These are phyloP conservation scores for Magnusiomyces tetraspermus DNA, from an alignment of 1,139 yeast species.

Conservation along the genomic window DNA sequence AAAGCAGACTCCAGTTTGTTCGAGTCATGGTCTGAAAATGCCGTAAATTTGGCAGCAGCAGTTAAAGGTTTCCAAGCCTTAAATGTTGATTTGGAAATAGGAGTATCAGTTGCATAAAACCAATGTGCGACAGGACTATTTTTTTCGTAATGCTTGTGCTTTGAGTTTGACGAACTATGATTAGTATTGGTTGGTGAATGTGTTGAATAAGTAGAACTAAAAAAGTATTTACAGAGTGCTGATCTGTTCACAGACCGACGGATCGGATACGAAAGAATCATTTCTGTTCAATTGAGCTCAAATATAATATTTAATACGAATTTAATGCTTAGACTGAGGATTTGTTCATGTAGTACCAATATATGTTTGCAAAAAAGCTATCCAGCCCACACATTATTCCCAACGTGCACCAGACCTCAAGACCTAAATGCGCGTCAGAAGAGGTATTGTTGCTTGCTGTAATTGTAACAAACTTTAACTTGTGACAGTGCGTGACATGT, in stretches of 20 bases:
- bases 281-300: too few species aligned
- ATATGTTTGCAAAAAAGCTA: too few species aligned
- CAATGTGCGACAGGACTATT: conserved; percentile 37
- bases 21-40: conserved; percentile 61
- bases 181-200: not conserved
- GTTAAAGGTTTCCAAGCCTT: conserved; percentile 32
- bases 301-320: not conserved
- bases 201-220: not conserved
- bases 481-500: not conserved
- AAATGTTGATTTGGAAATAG: conserved; percentile 54
- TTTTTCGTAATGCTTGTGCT: not conserved
- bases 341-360: too few species aligned
- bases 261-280: not conserved
- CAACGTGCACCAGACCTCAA: too few species aligned
- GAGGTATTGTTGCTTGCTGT: not conserved
- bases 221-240: not conserved
- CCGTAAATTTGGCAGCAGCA: conserved; percentile 51
- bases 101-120: conserved; percentile 80
- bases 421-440: too few species aligned
- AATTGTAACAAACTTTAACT: not conserved
- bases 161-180: not conserved
- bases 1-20: conserved; percentile 46
- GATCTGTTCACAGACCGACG: not conserved
- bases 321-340: too few species aligned
- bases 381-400: too few species aligned